Conservation (phyloP, 1,139 yeast genomes). For the Ogataea hybrid region DNA sequence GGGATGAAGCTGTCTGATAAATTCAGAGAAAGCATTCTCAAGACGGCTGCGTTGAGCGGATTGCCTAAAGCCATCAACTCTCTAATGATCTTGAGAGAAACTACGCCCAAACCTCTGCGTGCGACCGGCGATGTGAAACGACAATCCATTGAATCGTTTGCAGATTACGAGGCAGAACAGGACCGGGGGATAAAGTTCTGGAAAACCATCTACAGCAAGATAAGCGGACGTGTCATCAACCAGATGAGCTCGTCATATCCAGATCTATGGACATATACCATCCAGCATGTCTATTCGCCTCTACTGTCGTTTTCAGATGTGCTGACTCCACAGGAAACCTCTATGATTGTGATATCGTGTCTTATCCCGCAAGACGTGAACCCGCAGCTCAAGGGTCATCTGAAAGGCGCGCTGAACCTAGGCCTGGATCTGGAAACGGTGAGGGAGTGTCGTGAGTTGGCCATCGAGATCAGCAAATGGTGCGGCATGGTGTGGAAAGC, state of each 20-base stretch:
- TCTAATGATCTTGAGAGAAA: slow-evolving; percentile 59
- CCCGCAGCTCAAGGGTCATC: slow-evolving; percentile 89
- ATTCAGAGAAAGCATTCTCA: slow-evolving; percentile 73
- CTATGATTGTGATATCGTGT: slow-evolving; percentile 73
- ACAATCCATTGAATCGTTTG: slow-evolving; percentile 13
- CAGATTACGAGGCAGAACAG: slow-evolving; percentile 26
- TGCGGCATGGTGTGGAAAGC: slow-evolving; percentile 68
- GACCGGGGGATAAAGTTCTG: slow-evolving; percentile 67
- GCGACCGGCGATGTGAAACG: slow-evolving; percentile 11
- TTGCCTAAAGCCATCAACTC: slow-evolving; percentile 84
- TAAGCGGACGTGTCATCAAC: slow-evolving; percentile 60
- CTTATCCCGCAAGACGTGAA: slow-evolving; percentile 93
- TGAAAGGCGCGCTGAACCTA: slow-evolving; percentile 77
- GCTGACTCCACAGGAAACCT: slow-evolving; percentile 66
- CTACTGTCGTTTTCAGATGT: slow-evolving; percentile 66
- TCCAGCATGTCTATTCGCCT: slow-evolving; percentile 76
- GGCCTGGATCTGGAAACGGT: slow-evolving; percentile 72
- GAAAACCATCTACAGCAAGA: slow-evolving; percentile 73
- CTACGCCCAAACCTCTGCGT: slow-evolving; percentile 55
- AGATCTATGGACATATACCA: slow-evolving; percentile 74
- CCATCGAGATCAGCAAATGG: slow-evolving; percentile 70
- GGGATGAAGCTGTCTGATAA: slow-evolving; percentile 45
- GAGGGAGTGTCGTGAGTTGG: slow-evolving; percentile 56
- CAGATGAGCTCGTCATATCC: slow-evolving; percentile 80
- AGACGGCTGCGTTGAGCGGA: slow-evolving; percentile 76